Percentiles rank a stretch among this genome's conserved stretches.
Conservation (phyloP, 2,329 filamentous ascomycete genomes). For the Colletotrichum incanum region DNA sequence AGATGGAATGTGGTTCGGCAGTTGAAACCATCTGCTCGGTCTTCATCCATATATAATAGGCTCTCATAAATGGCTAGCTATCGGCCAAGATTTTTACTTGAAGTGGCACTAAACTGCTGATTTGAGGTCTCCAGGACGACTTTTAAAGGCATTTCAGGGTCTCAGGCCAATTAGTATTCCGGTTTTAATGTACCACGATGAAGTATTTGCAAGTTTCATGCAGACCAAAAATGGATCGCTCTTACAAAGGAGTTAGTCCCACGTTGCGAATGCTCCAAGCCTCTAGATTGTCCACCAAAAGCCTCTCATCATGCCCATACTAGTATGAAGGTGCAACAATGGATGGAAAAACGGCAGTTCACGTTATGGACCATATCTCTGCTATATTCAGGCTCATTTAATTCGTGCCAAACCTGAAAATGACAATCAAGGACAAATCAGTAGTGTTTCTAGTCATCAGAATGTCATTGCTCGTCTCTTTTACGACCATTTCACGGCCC, state of each 20-base stretch:
- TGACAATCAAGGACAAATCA: background rate
- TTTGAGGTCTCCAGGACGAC: background rate
- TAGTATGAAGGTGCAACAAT: background rate
- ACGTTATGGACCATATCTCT: background rate
- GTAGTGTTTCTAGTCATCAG: background rate
- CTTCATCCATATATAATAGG: background rate
- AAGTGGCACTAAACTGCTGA: no score
- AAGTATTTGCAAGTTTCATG: background rate
- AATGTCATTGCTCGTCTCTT: background rate
- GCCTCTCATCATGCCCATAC: background rate
- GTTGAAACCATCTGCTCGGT: background rate
- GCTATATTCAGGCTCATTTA: background rate
- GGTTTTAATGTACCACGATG: background rate
- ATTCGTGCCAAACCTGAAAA: background rate
- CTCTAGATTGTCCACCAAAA: no score
- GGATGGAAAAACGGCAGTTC: background rate
- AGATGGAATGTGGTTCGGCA: constrained; percentile 24
- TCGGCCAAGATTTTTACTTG: background rate
- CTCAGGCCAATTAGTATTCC: no score
- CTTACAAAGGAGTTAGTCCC: no score
- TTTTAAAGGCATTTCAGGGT: background rate
- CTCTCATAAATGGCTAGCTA: background rate
- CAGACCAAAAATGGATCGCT: background rate
- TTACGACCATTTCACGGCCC: no score
- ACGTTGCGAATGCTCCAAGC: no score